A percentile compares a stretch with the other conserved stretches of the same genome.
These are phyloP conservation scores for Plasmodium cynomolgi DNA, from an alignment of 169 alveolate genomes.

Conservation along the genomic window DNA sequence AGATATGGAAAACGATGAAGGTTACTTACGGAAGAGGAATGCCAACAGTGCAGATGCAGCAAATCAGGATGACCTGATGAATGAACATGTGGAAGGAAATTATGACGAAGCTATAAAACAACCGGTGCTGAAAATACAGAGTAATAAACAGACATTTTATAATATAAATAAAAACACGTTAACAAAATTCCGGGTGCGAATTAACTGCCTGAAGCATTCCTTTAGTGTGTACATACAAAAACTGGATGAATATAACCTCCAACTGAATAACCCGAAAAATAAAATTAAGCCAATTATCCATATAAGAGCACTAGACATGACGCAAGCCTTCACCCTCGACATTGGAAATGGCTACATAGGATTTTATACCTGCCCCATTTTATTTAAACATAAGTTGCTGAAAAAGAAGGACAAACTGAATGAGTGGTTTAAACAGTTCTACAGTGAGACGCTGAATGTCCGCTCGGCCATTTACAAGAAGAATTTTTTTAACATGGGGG, in stretches of 20 bases:
- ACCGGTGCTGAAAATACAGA: constrained; percentile 71
- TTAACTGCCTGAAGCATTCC: constrained; percentile 68
- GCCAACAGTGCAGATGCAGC: not conserved
- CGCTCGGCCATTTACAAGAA: constrained; percentile 24
- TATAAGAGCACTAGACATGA: constrained; percentile 74
- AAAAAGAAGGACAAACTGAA: constrained; percentile 59
- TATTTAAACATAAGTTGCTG: constrained; percentile 66
- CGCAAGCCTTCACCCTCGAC: constrained; percentile 72
- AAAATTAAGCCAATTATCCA: constrained; percentile 75
- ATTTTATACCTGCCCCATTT: constrained; percentile 73
- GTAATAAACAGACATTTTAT: constrained; percentile 66
- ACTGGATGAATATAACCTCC: constrained; percentile 62
- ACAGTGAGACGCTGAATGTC: constrained; percentile 28
- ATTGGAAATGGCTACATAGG: constrained; percentile 75
- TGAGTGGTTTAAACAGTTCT: constrained; percentile 64
- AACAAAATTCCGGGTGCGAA: constrained; percentile 74
- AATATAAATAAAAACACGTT: constrained; percentile 61
- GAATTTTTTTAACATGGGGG: constrained; percentile 15
- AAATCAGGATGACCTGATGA: constrained; percentile 7
- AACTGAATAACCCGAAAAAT: constrained; percentile 52
- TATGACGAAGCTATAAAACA: not conserved
- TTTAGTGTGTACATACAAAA: constrained; percentile 75
- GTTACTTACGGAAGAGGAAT: constrained; percentile 24
- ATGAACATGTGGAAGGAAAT: constrained; percentile 16
- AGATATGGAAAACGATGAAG: constrained; percentile 34